Evolutionary conservation across 139 green algal species (phyloP), one percentile per base, ranked within the genome.

Genomic region (Picochlorum costavermella): DNA sequence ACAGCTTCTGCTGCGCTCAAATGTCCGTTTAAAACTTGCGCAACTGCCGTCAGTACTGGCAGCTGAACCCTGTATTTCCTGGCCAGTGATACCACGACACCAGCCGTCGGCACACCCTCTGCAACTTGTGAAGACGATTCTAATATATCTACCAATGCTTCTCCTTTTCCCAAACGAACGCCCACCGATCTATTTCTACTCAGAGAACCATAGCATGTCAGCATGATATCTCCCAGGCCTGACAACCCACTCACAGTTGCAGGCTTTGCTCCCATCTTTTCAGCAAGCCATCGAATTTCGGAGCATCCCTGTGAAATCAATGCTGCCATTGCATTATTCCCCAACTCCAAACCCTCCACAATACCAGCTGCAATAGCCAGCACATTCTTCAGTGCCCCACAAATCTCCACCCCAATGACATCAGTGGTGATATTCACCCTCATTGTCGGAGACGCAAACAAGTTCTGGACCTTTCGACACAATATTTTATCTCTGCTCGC

Each of bases 171-270:
- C 36, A 99, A 77, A 25, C 89, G 72, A n/a, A 97, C 80, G 8
- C 94, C 94, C 29, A 95, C 86, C 12, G 77, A 77, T 53, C 92
- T 81, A 77, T 99, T 99, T 60, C 94, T 84, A 0, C 81, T 93
- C 11, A 98, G 80, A 68, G 72, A 82, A 20, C 94, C 94, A 63
- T 98, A 99, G 80, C 92, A 99, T 6, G 94, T 98, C 50, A 99
- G 86, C 90, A 98, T 98, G 75, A 99, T 98, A 78, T 99, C 94
- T 1, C 93, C 94, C 56, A 97, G 76, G 1, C 94, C 94, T 20
- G 85, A 90, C 36, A 97, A 60, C 0, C 94, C 94, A 12, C 75
- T 78, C 30, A 99, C 77, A 4, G 94, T 99, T 14, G 81, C 84
- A 3, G 89, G 66, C 67, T 91, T 90, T 45, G 87, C 94, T 6